phyloP scores from a whole-genome alignment of 306 rosid genomes.

The Fragaria vesca region DNA sequence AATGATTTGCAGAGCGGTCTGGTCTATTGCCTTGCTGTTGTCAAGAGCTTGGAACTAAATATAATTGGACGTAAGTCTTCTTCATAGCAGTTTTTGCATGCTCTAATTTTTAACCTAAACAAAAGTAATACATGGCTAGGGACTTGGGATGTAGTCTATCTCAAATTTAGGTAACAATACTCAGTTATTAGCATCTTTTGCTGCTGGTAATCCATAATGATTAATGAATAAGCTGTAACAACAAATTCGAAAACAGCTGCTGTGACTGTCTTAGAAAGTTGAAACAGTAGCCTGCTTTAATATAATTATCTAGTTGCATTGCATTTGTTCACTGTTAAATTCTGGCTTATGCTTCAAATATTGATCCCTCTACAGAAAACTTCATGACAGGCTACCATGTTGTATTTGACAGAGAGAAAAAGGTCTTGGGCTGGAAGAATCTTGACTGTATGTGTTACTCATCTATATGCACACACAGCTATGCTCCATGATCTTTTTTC shows the following conservation, averaged over 20 bases:
- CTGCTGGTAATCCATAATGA: not conserved
- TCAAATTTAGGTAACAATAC: not conserved
- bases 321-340: conserved; percentile 3
- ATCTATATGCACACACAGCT: not conserved
- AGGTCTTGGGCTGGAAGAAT: conserved; percentile 83
- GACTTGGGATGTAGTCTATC: not conserved
- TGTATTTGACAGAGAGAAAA: conserved; percentile 82
- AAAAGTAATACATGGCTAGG: not conserved
- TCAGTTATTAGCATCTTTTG: not conserved
- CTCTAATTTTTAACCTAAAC: conserved; percentile 6
- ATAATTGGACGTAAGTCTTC: conserved; percentile 86
- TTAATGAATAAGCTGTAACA: not conserved
- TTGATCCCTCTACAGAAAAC: conserved; percentile 64
- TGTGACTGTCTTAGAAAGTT: not conserved
- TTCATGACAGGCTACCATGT: conserved; percentile 89
- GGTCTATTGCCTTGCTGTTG: conserved; percentile 84
- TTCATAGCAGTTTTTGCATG: conserved; percentile 22
- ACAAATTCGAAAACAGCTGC: not conserved
- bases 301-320: conserved; percentile 6
- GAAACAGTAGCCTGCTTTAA: not conserved
- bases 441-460: conserved; percentile 60
- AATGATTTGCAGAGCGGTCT: conserved; percentile 58
- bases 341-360: conserved; percentile 19
- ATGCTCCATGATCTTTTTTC: conserved; percentile 18
- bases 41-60: conserved; percentile 70